These are phyloP conservation scores for Volvox carteri DNA, from an alignment of 163 green algal species.

Conservation along the genomic window DNA sequence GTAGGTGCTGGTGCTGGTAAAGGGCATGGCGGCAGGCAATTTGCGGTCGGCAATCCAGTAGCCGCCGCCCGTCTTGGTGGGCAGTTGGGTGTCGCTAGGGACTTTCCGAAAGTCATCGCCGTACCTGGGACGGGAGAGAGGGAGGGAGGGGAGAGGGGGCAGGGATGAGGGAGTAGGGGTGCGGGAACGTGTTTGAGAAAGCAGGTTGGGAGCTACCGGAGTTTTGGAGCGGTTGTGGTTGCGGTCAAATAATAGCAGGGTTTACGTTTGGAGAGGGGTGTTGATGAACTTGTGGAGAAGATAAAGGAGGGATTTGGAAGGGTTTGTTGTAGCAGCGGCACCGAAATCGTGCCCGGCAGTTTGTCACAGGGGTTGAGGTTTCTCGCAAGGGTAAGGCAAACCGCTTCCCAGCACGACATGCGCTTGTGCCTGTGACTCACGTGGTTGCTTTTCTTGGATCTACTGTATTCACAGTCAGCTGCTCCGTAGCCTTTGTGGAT, in stretches of 20 bases:
- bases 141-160: not conserved
- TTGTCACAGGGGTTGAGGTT: too few relatives aligned
- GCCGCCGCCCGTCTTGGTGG: conserved; percentile 63
- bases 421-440: conserved; percentile 51
- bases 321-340: too few relatives aligned
- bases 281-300: too few relatives aligned
- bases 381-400: too few relatives aligned
- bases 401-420: too few relatives aligned
- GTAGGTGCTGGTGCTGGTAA: conserved; percentile 64
- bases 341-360: too few relatives aligned
- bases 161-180: not conserved
- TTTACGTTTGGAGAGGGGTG: too few relatives aligned
- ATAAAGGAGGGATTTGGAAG: too few relatives aligned
- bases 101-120: conserved; percentile 33
- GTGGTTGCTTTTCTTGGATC: conserved; percentile 23
- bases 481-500: not conserved
- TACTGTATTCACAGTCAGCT: conserved; percentile 25
- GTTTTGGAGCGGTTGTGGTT: too few relatives aligned
- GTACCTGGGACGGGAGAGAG: conserved; percentile 2
- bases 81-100: conserved; percentile 54
- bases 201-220: not conserved
- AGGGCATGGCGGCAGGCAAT: conserved; percentile 28
- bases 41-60: conserved; percentile 67
- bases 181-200: not conserved
- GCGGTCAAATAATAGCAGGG: too few relatives aligned